Evolutionary conservation across 352 stramenopile genomes (phyloP).

Genomic region (Pythium diclinum): DNA sequence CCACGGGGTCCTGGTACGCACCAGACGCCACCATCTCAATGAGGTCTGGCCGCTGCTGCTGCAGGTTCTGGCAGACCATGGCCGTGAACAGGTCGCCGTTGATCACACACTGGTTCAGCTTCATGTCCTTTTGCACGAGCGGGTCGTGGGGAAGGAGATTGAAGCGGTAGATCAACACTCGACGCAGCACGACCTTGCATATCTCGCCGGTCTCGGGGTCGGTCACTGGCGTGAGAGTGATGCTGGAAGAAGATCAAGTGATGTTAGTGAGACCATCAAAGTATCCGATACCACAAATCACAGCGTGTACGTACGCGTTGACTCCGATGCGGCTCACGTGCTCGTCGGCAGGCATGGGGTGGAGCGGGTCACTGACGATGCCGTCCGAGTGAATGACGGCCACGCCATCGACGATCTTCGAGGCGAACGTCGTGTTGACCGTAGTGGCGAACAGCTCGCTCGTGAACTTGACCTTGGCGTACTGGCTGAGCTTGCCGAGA

Average conservation of each 20-base stretch:
- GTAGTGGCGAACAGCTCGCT: constrained; percentile 39
- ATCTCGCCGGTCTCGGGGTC: constrained; percentile 20
- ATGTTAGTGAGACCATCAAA: background rate
- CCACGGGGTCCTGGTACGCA: background rate
- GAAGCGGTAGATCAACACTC: constrained; percentile 26
- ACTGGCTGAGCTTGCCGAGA: constrained; percentile 29
- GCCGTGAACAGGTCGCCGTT: constrained; percentile 30
- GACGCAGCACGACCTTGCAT: constrained; percentile 25
- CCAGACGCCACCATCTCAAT: constrained; percentile 18
- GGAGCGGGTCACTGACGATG: constrained; percentile 39
- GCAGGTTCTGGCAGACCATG: constrained; percentile 25
- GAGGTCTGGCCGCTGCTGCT: constrained; percentile 21
- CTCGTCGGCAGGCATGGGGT: constrained; percentile 26
- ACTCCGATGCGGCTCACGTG: constrained; percentile 20
- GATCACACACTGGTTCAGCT: constrained; percentile 22
- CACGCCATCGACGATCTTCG: constrained; percentile 29
- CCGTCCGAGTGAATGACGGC: constrained; percentile 47
- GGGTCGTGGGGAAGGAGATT: constrained; percentile 22
- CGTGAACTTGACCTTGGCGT: constrained; percentile 42
- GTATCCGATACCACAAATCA: background rate
- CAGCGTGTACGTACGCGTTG: constrained; percentile 25
- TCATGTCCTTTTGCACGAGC: constrained; percentile 26
- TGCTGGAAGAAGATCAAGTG: constrained; percentile 1
- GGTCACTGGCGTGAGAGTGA: constrained; percentile 21
- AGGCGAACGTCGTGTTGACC: constrained; percentile 42